phyloP scores from a whole-genome alignment of 495 filamentous ascomycete genomes.

The Aspergillus kassunensis region DNA sequence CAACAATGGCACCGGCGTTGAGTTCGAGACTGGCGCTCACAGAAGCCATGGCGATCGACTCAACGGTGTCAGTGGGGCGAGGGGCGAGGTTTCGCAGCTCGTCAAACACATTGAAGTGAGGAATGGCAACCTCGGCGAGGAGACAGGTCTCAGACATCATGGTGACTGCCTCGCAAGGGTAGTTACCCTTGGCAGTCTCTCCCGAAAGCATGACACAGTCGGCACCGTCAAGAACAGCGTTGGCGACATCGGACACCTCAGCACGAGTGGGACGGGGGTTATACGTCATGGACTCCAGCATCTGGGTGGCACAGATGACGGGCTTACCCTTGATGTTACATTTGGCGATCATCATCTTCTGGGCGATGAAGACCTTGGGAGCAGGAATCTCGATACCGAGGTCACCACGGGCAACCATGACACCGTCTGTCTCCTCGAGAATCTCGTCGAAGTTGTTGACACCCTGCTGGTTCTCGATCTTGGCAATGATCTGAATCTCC shows the following conservation, averaged over 20 bases:
- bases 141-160: constrained; percentile 99
- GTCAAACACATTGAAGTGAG: constrained; percentile 94
- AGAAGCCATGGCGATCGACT: constrained; percentile 93
- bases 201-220: constrained; percentile 99
- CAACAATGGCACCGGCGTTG: constrained; percentile 91
- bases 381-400: constrained; percentile 98
- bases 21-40: constrained; percentile 92
- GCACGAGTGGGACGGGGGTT: constrained; percentile 97
- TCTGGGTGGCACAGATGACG: constrained; percentile 88
- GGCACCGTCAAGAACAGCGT: constrained; percentile 93
- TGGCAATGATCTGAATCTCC: constrained; percentile 98
- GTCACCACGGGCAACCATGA: constrained; percentile 99
- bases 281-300: constrained; percentile 99
- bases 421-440: constrained; percentile 91
- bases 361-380: constrained; percentile 95
- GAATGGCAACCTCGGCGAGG: constrained; percentile 91
- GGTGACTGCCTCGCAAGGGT: constrained; percentile 84
- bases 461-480: constrained; percentile 99
- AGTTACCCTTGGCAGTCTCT: constrained; percentile 96
- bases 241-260: constrained; percentile 97
- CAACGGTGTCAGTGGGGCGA: constrained; percentile 77
- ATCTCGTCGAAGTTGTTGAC: constrained; percentile 99
- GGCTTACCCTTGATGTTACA: constrained; percentile 99
- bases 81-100: constrained; percentile 80
- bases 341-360: constrained; percentile 99